A percentile compares a stretch with the other conserved stretches of the same genome.
These are phyloP conservation scores for Yamadazyma sp. DNA, from an alignment of 805 yeast species.

Conservation along the genomic window DNA sequence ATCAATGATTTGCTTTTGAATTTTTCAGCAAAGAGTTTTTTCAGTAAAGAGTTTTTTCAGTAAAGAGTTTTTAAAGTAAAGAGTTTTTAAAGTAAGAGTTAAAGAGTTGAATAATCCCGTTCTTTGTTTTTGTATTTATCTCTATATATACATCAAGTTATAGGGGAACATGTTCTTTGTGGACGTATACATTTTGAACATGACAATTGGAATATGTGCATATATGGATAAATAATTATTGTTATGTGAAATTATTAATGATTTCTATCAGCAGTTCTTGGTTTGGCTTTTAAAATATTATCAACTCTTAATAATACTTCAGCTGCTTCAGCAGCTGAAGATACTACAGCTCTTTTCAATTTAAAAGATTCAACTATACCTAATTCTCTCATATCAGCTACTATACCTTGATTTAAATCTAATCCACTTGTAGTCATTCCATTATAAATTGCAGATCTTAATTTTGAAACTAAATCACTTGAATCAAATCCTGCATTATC, in stretches of 20 bases:
- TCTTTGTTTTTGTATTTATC: too few species aligned
- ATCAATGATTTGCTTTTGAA: too few species aligned
- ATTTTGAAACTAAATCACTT: slow-evolving; percentile 83
- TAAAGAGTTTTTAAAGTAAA: too few species aligned
- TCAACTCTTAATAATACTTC: slow-evolving; percentile 95
- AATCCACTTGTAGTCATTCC: slow-evolving; percentile 92
- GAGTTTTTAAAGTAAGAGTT: too few species aligned
- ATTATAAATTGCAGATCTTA: slow-evolving; percentile 85
- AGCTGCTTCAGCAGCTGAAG: slow-evolving; percentile 97
- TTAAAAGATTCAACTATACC: slow-evolving; percentile 93
- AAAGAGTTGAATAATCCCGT: too few species aligned
- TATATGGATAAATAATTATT: background rate
- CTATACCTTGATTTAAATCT: slow-evolving; percentile 76
- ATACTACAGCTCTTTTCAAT: slow-evolving; percentile 88
- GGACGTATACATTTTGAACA: too few species aligned
- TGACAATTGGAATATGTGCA: background rate
- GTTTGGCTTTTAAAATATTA: slow-evolving; percentile 94
- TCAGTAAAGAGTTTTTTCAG: too few species aligned
- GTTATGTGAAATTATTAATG: slow-evolving; percentile 20
- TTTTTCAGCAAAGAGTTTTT: too few species aligned
- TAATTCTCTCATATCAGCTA: slow-evolving; percentile 91
- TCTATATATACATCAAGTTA: too few species aligned
- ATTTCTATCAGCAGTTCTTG: slow-evolving; percentile 92
- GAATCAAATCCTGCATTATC: slow-evolving; percentile 98
- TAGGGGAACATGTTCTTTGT: too few species aligned